phyloP scores from a whole-genome alignment of 768 basidiomycete genomes.

The Crassisporium funariophilum region DNA sequence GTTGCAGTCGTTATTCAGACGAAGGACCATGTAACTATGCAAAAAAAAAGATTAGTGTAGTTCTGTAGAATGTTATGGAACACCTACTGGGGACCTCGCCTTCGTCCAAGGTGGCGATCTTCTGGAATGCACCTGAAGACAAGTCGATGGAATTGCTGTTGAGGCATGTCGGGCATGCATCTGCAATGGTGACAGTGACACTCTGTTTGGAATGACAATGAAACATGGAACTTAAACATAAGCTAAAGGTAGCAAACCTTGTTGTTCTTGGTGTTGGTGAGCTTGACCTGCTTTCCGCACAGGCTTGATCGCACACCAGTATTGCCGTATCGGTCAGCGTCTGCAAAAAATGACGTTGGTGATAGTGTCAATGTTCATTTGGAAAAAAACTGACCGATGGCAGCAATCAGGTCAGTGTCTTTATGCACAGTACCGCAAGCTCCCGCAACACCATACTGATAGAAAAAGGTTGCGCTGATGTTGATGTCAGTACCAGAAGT shows the following conservation, averaged over 20 bases:
- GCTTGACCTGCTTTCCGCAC: conserved; percentile 66
- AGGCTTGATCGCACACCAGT: conserved; percentile 45
- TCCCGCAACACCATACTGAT: conserved; percentile 72
- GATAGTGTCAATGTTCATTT: conserved; percentile 5
- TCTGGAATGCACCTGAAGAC: conserved; percentile 66
- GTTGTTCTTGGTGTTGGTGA: conserved; percentile 63
- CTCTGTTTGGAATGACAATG: conserved; percentile 22
- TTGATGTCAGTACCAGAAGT: conserved; percentile 11
- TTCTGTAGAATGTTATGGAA: neutral
- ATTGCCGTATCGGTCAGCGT: conserved; percentile 55
- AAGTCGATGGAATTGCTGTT: conserved; percentile 72
- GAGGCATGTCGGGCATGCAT: conserved; percentile 80
- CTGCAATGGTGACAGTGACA: conserved; percentile 70
- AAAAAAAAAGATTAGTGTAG: neutral
- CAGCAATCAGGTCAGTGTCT: conserved; percentile 63
- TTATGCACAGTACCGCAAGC: conserved; percentile 69
- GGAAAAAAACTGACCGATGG: conserved; percentile 51
- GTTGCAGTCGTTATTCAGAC: conserved; percentile 22
- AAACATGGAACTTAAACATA: conserved; percentile 1
- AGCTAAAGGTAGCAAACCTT: conserved; percentile 34
- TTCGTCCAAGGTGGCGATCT: conserved; percentile 46
- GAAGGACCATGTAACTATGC: conserved; percentile 41
- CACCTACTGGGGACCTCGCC: conserved; percentile 64
- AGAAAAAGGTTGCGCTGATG: conserved; percentile 64
- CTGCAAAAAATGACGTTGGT: conserved; percentile 28